These are phyloP conservation scores for Candida ipomoeae DNA, from an alignment of 805 yeast genomes.

Conservation along the genomic window DNA sequence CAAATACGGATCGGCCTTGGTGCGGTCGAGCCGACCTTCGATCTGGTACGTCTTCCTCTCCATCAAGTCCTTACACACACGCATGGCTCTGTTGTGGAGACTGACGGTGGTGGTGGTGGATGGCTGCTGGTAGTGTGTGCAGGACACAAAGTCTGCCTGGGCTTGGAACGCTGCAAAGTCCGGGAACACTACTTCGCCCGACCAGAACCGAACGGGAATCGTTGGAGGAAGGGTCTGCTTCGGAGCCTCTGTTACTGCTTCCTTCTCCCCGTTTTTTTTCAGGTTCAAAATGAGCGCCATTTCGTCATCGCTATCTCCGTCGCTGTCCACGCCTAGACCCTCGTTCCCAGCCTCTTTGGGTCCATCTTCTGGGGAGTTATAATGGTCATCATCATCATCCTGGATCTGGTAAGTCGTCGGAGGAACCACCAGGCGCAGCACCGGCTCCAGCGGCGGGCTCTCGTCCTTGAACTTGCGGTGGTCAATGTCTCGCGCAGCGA, in stretches of 20 bases:
- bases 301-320: conserved; percentile 26
- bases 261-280: not conserved
- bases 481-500: conserved; percentile 33
- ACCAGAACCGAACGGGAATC: conserved; percentile 32
- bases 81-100: conserved; percentile 24
- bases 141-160: conserved; percentile 33
- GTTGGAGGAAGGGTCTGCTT: conserved; percentile 11
- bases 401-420: conserved; percentile 14
- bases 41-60: conserved; percentile 35
- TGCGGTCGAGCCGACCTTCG: conserved; percentile 59
- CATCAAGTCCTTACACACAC: conserved; percentile 28
- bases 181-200: conserved; percentile 46
- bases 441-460: not conserved
- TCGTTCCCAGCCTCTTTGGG: too few relatives aligned
- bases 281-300: conserved; percentile 29
- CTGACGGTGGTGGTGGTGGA: conserved; percentile 15
- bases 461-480: conserved; percentile 32
- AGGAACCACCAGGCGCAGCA: not conserved
- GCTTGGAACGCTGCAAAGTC: conserved; percentile 45
- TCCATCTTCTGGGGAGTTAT: not conserved
- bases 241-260: not conserved
- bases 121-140: conserved; percentile 24
- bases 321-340: not conserved
- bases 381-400: conserved; percentile 23
- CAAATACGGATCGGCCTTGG: conserved; percentile 56